Conservation (phyloP, 805 yeast genomes). For the Candida ulmi region DNA sequence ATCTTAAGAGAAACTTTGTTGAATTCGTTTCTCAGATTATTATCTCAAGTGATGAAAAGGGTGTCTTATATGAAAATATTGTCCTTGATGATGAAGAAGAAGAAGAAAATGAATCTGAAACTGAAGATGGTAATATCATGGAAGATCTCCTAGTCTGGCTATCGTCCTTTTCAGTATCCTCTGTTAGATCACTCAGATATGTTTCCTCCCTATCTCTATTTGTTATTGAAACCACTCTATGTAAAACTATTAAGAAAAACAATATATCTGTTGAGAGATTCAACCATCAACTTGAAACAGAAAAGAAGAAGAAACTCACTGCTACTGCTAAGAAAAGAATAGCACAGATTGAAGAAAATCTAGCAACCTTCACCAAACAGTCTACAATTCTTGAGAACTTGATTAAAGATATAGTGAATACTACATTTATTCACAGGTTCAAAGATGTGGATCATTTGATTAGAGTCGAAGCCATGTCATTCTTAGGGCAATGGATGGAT, state of each 20-base stretch:
- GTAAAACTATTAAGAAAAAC: constrained; percentile 38
- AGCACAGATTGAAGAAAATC: constrained; percentile 38
- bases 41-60: constrained; percentile 53
- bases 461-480: constrained; percentile 60
- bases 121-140: constrained; percentile 32
- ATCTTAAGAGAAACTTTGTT: constrained; percentile 47
- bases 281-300: constrained; percentile 30
- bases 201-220: constrained; percentile 57
- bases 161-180: constrained; percentile 62
- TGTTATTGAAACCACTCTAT: constrained; percentile 53
- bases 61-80: constrained; percentile 41
- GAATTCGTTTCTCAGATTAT: constrained; percentile 53
- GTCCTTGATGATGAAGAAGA: constrained; percentile 26
- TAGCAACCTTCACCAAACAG: constrained; percentile 39
- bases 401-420: constrained; percentile 58
- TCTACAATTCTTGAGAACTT: constrained; percentile 49
- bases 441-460: constrained; percentile 73
- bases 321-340: constrained; percentile 37
- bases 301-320: constrained; percentile 28
- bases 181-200: constrained; percentile 65
- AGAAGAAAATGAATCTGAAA: constrained; percentile 28
- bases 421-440: constrained; percentile 69
- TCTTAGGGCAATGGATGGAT: constrained; percentile 69
- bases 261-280: constrained; percentile 31
- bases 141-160: constrained; percentile 69